A percentile compares a stretch with the other conserved stretches of the same genome.
Conservation (phyloP, 1,139 yeast genomes). For the Pichia sp. region DNA sequence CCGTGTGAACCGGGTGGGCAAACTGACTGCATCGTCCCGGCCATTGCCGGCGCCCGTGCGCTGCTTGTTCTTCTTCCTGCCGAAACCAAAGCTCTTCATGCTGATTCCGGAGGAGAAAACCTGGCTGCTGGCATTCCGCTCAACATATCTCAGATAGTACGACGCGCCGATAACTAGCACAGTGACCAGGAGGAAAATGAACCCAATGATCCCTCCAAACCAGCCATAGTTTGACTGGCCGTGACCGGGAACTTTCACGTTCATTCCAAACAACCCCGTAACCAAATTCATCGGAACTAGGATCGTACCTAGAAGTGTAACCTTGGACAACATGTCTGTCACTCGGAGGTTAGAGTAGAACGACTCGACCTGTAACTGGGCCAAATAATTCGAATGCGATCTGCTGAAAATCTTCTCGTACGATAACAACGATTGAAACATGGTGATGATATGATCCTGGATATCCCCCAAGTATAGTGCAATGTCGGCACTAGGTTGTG, state of each 20-base stretch:
- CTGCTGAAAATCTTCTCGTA: constrained; percentile 91
- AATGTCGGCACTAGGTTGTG: constrained; percentile 77
- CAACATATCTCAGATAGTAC: constrained; percentile 35
- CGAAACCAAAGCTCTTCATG: constrained; percentile 44
- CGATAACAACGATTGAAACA: constrained; percentile 85
- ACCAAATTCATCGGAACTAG: constrained; percentile 84
- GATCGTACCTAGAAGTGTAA: constrained; percentile 85
- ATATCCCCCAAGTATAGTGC: constrained; percentile 92
- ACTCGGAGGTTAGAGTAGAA: constrained; percentile 80
- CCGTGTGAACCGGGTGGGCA: constrained; percentile 30
- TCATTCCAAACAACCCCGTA: constrained; percentile 96
- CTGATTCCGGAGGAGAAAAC: constrained; percentile 35
- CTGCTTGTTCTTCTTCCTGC: constrained; percentile 31
- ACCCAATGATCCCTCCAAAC: constrained; percentile 66
- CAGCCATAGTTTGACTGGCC: constrained; percentile 42
- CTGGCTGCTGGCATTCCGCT: constrained; percentile 22
- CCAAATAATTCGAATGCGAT: constrained; percentile 87
- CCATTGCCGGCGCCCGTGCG: constrained; percentile 2
- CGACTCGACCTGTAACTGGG: constrained; percentile 90
- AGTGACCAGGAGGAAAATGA: constrained; percentile 40
- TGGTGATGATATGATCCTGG: constrained; percentile 94
- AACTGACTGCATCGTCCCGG: constrained; percentile 24
- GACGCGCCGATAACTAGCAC: constrained; percentile 36
- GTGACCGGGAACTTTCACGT: constrained; percentile 79
- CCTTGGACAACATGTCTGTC: constrained; percentile 82